phyloP scores from a whole-genome alignment of 345 rosid species.

The Kandelia obovata region DNA sequence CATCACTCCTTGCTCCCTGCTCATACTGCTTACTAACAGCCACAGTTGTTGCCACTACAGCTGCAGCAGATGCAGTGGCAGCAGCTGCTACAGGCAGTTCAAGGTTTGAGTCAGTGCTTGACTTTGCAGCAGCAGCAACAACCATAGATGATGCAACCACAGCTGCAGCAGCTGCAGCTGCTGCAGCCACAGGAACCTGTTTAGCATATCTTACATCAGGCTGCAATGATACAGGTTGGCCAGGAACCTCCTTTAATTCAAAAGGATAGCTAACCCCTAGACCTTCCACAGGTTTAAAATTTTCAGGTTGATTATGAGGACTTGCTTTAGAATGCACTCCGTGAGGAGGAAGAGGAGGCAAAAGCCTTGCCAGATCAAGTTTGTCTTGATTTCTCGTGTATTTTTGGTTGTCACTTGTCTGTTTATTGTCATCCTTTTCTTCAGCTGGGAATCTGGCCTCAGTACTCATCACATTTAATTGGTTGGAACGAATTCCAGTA shows the following conservation, averaged over 20 bases:
- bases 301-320: conserved; percentile 32
- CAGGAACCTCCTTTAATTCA: conserved; percentile 33
- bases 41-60: conserved; percentile 77
- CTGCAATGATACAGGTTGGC: conserved; percentile 38
- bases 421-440: conserved; percentile 35
- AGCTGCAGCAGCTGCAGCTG: conserved; percentile 87
- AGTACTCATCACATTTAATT: conserved; percentile 37
- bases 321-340: conserved; percentile 36
- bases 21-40: conserved; percentile 68
- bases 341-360: conserved; percentile 66
- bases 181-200: conserved; percentile 79
- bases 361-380: conserved; percentile 38
- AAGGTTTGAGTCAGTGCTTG: conserved; percentile 52
- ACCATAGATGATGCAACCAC: conserved; percentile 97
- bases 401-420: conserved; percentile 29
- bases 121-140: conserved; percentile 76
- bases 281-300: conserved; percentile 41
- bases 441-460: conserved; percentile 42
- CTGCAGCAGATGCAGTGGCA: conserved; percentile 96
- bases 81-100: conserved; percentile 93
- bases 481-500: conserved; percentile 56
- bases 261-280: conserved; percentile 25
- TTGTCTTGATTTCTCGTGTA: conserved; percentile 40
- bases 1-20: conserved; percentile 45
- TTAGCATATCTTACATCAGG: conserved; percentile 48